Conservation (phyloP, 1,284 basidiomycete species). For the Exsudoporus floridanus region DNA sequence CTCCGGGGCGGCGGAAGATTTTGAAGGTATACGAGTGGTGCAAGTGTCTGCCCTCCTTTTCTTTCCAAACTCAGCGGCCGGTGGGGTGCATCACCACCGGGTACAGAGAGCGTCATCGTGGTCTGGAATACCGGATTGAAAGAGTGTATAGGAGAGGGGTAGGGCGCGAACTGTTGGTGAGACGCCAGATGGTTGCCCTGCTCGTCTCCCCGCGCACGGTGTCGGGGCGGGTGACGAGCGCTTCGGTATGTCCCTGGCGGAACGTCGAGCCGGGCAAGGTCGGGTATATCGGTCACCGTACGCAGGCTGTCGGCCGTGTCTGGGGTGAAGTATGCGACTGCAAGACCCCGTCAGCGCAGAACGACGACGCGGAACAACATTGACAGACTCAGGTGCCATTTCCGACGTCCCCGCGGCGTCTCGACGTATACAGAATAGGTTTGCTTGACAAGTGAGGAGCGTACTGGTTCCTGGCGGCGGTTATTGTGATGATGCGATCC, state of each 20-base stretch:
- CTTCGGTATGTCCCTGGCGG: conserved; percentile 62
- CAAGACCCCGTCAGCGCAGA: conserved; percentile 8
- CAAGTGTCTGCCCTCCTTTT: conserved; percentile 41
- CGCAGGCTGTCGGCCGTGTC: conserved; percentile 54
- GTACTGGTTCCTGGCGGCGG: conserved; percentile 36
- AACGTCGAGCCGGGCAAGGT: conserved; percentile 51
- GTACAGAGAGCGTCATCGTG: not conserved
- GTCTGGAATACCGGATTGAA: conserved; percentile 14
- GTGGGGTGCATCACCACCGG: conserved; percentile 3
- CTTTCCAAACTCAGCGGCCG: conserved; percentile 9
- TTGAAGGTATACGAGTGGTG: conserved; percentile 54
- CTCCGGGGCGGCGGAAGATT: conserved; percentile 48
- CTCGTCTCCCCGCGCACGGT: conserved; percentile 28
- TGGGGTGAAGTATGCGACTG: conserved; percentile 73
- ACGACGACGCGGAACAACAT: not conserved
- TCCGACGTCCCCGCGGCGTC: conserved; percentile 57
- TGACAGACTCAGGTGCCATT: conserved; percentile 75
- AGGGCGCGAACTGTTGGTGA: conserved; percentile 33
- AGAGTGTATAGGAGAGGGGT: conserved; percentile 31
- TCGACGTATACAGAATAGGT: conserved; percentile 77
- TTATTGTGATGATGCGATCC: conserved; percentile 39
- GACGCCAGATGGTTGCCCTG: conserved; percentile 12
- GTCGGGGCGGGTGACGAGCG: conserved; percentile 48
- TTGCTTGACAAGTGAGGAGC: conserved; percentile 68
- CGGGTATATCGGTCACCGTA: conserved; percentile 58